Conservation (phyloP, 805 yeast species). For the Candida gorgasii region DNA sequence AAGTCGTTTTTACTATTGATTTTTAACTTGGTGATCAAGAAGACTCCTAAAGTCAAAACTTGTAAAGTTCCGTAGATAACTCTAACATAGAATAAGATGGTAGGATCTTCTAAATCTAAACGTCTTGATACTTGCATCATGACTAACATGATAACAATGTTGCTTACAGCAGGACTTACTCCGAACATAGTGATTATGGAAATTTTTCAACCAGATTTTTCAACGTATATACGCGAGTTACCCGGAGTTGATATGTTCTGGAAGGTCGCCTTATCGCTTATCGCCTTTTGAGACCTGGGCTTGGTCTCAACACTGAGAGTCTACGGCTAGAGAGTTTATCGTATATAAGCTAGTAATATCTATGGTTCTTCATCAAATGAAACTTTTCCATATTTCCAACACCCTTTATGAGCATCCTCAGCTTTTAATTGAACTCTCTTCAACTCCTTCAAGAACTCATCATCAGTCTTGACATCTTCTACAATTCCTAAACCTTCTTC, state of each 20-base stretch:
- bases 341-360: too few species aligned
- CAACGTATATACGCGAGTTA: conserved; percentile 6
- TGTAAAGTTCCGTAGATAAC: conserved; percentile 69
- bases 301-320: too few species aligned
- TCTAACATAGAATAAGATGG: conserved; percentile 72
- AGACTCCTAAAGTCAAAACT: conserved; percentile 60
- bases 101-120: conserved; percentile 85
- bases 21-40: conserved; percentile 59
- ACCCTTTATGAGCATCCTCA: conserved; percentile 52
- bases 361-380: conserved; percentile 60
- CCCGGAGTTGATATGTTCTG: conserved; percentile 1
- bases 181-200: conserved; percentile 9
- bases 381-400: conserved; percentile 78
- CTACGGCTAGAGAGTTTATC: background rate
- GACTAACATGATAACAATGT: conserved; percentile 86
- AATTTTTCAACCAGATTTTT: conserved; percentile 4
- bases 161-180: conserved; percentile 69
- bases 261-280: background rate
- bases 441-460: conserved; percentile 37
- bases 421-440: conserved; percentile 50
- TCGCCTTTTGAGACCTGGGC: background rate
- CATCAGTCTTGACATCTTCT: conserved; percentile 26
- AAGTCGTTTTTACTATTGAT: conserved; percentile 81
- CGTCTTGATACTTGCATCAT: conserved; percentile 94
- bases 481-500: conserved; percentile 62